Conservation (phyloP, 352 stramenopile species). For the Phytophthora constricta region DNA sequence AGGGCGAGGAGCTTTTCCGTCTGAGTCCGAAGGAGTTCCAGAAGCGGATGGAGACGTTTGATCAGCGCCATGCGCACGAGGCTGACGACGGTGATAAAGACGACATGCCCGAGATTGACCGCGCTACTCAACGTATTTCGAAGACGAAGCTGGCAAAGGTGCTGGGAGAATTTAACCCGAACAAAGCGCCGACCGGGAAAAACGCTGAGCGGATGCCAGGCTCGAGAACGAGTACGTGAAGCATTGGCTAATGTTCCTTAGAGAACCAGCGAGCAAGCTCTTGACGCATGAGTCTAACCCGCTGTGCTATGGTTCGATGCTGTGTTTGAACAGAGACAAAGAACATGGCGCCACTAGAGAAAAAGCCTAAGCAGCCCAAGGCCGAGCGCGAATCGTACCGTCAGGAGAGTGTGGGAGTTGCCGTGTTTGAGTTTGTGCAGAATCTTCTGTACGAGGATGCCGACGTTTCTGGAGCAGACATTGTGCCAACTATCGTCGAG, state of each 20-base stretch:
- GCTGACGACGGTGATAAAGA: conserved; percentile 23
- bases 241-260: too few species aligned
- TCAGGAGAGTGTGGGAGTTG: conserved; percentile 73
- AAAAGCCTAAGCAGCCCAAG: conserved; percentile 69
- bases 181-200: conserved; percentile 40
- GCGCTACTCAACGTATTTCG: conserved; percentile 68
- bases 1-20: conserved; percentile 73
- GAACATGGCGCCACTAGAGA: conserved; percentile 69
- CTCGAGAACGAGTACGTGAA: conserved; percentile 51
- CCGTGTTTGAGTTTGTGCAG: conserved; percentile 74
- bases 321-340: conserved; percentile 62
- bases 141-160: conserved; percentile 77
- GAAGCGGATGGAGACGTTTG: conserved; percentile 58
- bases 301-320: too few species aligned
- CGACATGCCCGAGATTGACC: conserved; percentile 58
- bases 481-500: conserved; percentile 76
- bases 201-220: conserved; percentile 58
- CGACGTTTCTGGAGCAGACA: conserved; percentile 59
- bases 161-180: conserved; percentile 65
- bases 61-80: conserved; percentile 49
- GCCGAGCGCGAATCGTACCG: conserved; percentile 73
- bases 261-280: too few species aligned
- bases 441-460: conserved; percentile 71
- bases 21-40: conserved; percentile 70
- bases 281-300: too few species aligned